Evolutionary conservation across 2,329 filamentous ascomycete genomes (phyloP), one percentile per base, ranked within the genome.

Genomic region (Penicillium sp.): DNA sequence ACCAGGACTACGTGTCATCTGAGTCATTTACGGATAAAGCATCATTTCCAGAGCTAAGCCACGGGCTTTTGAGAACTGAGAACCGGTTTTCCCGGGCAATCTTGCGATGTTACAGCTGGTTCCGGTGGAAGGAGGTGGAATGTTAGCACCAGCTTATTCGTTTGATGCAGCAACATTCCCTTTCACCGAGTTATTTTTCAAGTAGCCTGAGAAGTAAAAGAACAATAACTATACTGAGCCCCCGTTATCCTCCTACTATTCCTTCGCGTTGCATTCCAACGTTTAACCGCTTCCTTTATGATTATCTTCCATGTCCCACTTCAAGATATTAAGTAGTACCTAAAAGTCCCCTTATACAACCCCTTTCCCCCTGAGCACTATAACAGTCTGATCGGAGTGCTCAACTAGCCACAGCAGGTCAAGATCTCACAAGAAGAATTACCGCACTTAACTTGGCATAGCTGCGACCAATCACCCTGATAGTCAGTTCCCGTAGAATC

Each of bases 371-470:
- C 10, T 13, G 12, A 22, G 19, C 19, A 12, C n/a, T 12, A 13
- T 13, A 13, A 2, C n/a, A 44, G 2, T 17, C 19, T 44, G 19
- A 2, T 42, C 40, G 12, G 40, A n/a, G n/a, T 42, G 7, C 40
- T 17, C n/a, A 44, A 44, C 40, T 51, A 51, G 17, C 47, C 47
- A 51, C 47, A 51, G 47, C 47, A 51, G 30, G 26, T 51, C 17
- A 51, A 19, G 17, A 51, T 35, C n/a, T 51, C 28, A 33, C 47
- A 51, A 15, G 47, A 51, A 35, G 47, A 30, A 19, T 1, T 33
- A 12, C 47, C 47, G 9, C 47, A 51, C 30, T 51, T 51, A 17
- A 51, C 47, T 12, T 51, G 47, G 28, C 47, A 51, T 30, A 51
- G 28, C 47, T 22, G 47, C 10, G 47, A 35, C 26, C 26, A 51